phyloP scores from a whole-genome alignment of 1,139 yeast genomes.

The Saccharomycopsis hybrid region DNA sequence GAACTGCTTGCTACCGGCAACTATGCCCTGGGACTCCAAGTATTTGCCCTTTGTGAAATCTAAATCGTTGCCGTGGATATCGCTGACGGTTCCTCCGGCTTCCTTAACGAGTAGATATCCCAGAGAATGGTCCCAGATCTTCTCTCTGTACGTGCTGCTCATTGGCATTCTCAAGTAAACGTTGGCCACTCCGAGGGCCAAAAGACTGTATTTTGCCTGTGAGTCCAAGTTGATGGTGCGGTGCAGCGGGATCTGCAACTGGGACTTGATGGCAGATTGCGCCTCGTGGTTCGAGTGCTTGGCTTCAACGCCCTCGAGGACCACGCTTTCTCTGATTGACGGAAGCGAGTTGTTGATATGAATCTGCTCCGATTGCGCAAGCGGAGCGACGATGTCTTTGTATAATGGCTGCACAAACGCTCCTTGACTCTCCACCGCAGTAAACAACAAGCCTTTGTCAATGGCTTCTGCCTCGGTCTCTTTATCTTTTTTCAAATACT shows the following conservation, averaged over 20 bases:
- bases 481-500: conserved; percentile 1
- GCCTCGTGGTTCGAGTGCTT: conserved; percentile 90
- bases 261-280: conserved; percentile 65
- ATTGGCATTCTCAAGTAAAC: conserved; percentile 84
- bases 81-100: conserved; percentile 89
- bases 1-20: conserved; percentile 66
- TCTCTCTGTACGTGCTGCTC: conserved; percentile 70
- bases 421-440: conserved; percentile 72
- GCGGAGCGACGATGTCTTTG: conserved; percentile 35
- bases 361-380: conserved; percentile 35
- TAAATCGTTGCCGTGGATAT: conserved; percentile 64
- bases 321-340: conserved; percentile 37
- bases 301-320: conserved; percentile 95
- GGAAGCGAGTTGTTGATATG: conserved; percentile 38
- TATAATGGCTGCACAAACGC: conserved; percentile 37
- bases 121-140: conserved; percentile 99
- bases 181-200: conserved; percentile 90
- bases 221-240: conserved; percentile 71
- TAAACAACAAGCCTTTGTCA: conserved; percentile 58
- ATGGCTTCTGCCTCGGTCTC: conserved; percentile 22
- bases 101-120: conserved; percentile 82
- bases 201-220: conserved; percentile 90
- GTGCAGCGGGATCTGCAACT: conserved; percentile 50
- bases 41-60: conserved; percentile 87
- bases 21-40: conserved; percentile 78